These are phyloP conservation scores for Salix suchowensis DNA, from an alignment of 345 rosid genomes.

Conservation along the genomic window DNA sequence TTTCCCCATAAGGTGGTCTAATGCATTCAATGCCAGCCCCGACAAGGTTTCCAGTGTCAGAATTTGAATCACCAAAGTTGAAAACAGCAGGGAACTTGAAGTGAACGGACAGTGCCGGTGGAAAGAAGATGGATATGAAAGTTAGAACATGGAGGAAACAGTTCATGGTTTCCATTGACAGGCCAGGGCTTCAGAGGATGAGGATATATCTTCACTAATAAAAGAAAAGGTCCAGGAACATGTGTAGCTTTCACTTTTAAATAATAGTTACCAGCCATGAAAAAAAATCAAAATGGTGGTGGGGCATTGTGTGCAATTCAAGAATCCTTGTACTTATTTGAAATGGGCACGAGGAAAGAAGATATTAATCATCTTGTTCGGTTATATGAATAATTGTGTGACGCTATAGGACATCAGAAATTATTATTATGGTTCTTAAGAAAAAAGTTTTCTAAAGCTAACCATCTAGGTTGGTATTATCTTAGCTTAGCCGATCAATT, in stretches of 20 bases:
- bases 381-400: background rate
- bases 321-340: constrained; percentile 14
- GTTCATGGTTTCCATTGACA: constrained; percentile 31
- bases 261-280: constrained; percentile 27
- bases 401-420: too few relatives aligned
- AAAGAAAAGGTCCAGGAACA: background rate
- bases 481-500: too few relatives aligned
- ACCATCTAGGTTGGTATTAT: too few relatives aligned
- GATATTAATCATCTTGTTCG: background rate
- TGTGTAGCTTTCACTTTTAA: constrained; percentile 16
- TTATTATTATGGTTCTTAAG: too few relatives aligned
- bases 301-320: constrained; percentile 20
- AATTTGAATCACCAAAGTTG: constrained; percentile 94
- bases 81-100: constrained; percentile 62
- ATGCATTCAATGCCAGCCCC: constrained; percentile 63
- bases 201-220: background rate
- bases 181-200: constrained; percentile 10
- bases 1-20: constrained; percentile 59
- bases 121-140: constrained; percentile 30
- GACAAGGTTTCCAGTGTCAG: constrained; percentile 80
- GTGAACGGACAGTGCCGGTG: constrained; percentile 34
- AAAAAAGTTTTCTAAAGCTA: too few relatives aligned
- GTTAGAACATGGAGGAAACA: constrained; percentile 27
- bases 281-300: constrained; percentile 10
- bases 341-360: background rate